These are phyloP conservation scores for Penicillium sp. DNA, from an alignment of 2,329 filamentous ascomycete species.

Conservation along the genomic window DNA sequence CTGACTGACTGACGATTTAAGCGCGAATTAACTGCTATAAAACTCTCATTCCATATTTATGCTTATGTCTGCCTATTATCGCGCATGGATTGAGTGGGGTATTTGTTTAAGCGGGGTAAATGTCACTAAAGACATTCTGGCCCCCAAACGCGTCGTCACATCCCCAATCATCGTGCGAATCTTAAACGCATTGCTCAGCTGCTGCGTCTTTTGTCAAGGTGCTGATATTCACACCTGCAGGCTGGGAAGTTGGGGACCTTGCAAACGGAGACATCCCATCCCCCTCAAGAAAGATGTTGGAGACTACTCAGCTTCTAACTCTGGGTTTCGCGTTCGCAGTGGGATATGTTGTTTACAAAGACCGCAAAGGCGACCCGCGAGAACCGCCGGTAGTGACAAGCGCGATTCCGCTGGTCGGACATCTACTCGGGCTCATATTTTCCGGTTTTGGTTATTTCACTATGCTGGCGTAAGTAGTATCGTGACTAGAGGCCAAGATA, in stretches of 20 bases:
- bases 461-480: slow-evolving; percentile 15
- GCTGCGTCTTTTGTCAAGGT: neutral
- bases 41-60: too few relatives aligned
- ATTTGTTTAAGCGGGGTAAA: neutral
- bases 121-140: neutral
- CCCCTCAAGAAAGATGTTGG: slow-evolving; percentile 4
- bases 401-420: slow-evolving; percentile 29
- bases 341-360: slow-evolving; percentile 7
- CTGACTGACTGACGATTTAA: too few relatives aligned
- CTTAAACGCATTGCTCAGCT: neutral
- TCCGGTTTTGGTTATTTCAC: slow-evolving; percentile 26
- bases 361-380: slow-evolving; percentile 19
- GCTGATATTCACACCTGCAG: neutral
- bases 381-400: slow-evolving; percentile 24
- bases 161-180: neutral
- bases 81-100: neutral
- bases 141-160: neutral
- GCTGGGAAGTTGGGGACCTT: neutral
- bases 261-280: neutral
- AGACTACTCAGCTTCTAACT: slow-evolving; percentile 5
- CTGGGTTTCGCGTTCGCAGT: slow-evolving; percentile 5
- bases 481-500: too few relatives aligned
- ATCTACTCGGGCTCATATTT: slow-evolving; percentile 24
- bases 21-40: too few relatives aligned
- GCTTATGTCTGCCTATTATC: too few relatives aligned